These are phyloP conservation scores for Solanum ossicruentum DNA, from an alignment of 257 asterid species.

Conservation along the genomic window DNA sequence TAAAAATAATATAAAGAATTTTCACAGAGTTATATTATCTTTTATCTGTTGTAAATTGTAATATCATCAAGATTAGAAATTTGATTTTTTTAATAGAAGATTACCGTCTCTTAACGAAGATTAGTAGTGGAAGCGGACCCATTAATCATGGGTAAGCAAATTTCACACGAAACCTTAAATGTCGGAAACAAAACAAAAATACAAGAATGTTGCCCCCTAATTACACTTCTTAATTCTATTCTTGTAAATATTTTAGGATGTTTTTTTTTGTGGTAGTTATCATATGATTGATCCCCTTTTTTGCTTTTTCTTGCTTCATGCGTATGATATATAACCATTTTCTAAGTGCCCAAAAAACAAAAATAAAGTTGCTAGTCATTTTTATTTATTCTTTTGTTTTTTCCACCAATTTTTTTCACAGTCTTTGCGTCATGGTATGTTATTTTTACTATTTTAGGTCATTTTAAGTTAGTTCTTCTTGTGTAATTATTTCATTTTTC, in stretches of 20 bases:
- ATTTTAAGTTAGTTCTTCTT: not conserved
- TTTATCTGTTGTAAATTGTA: not conserved
- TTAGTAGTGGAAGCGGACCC: not conserved
- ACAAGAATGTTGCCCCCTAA: not conserved
- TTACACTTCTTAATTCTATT: not conserved
- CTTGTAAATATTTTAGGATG: not conserved
- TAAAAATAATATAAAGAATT: too few relatives aligned
- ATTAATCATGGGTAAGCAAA: not conserved
- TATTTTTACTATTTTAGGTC: not conserved
- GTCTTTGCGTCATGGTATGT: not conserved
- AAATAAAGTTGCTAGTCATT: not conserved
- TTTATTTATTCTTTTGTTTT: not conserved
- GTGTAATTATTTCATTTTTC: not conserved
- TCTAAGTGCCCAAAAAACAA: not conserved
- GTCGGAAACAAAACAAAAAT: not conserved
- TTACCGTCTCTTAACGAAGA: not conserved
- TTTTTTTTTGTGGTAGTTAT: not conserved
- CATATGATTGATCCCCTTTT: not conserved
- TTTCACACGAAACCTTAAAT: not conserved
- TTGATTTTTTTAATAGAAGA: not conserved
- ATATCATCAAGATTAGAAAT: not conserved
- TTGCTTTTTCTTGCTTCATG: not conserved
- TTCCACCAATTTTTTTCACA: not conserved
- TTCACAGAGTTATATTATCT: not conserved
- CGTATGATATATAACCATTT: not conserved